Percentiles rank a stretch among this genome's conserved stretches.
Conservation (phyloP, 768 basidiomycete species). For the Lactarius quietus region DNA sequence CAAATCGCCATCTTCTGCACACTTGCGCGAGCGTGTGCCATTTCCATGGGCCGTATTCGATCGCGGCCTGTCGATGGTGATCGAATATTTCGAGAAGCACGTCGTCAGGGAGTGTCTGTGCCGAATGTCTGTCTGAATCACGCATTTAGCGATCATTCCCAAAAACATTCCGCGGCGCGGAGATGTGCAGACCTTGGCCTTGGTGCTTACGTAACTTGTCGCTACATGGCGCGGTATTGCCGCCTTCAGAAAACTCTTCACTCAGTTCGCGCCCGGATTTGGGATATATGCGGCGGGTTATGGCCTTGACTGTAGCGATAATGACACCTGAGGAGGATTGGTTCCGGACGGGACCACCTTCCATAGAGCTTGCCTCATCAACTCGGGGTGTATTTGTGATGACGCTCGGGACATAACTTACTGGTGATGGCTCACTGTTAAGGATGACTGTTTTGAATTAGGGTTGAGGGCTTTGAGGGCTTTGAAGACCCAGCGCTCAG, state of each 20-base stretch:
- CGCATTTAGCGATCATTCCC: too few species aligned
- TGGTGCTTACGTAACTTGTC: not conserved
- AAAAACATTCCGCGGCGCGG: too few species aligned
- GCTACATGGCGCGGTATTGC: not conserved
- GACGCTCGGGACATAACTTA: not conserved
- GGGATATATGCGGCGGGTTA: not conserved
- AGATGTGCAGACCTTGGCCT: not conserved
- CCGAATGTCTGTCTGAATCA: too few species aligned
- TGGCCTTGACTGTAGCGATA: not conserved
- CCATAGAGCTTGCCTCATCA: not conserved
- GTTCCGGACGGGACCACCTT: not conserved
- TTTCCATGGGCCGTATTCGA: not conserved
- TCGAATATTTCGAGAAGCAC: not conserved
- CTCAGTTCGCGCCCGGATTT: not conserved
- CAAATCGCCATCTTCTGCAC: conserved; percentile 4
- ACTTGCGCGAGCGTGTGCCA: conserved; percentile 2
- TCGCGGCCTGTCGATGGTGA: not conserved
- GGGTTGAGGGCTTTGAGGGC: too few species aligned
- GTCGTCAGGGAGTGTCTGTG: not conserved
- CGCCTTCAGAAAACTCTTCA: too few species aligned
- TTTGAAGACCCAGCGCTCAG: too few species aligned
- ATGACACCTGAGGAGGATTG: not conserved
- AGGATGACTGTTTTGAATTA: too few species aligned
- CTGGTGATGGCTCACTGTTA: not conserved
- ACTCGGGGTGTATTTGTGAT: not conserved